These are phyloP conservation scores for Alloascoidea africana DNA, from an alignment of 805 yeast genomes.

Conservation along the genomic window DNA sequence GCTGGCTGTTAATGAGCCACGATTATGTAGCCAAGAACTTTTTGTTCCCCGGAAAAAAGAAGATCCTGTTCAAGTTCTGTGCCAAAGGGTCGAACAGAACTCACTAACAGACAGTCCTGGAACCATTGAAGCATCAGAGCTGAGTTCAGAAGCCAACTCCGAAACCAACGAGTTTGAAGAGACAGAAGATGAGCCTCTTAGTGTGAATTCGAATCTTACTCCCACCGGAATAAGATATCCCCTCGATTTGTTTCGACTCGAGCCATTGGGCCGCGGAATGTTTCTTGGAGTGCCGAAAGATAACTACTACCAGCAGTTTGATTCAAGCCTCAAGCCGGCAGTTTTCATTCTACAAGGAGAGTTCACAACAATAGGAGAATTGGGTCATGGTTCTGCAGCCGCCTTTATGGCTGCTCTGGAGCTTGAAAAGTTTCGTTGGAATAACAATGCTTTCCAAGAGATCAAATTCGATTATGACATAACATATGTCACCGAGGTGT, in stretches of 20 bases:
- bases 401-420: neutral
- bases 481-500: neutral
- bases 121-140: neutral
- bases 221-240: conserved; percentile 1
- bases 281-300: neutral
- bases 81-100: too few species aligned
- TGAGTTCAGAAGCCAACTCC: neutral
- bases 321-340: neutral
- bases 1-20: conserved; percentile 33
- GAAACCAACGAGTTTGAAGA: neutral
- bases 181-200: too few species aligned
- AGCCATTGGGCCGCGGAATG: neutral
- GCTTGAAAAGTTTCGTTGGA: neutral
- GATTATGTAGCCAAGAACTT: conserved; percentile 22
- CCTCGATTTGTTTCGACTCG: neutral
- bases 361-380: neutral
- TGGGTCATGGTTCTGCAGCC: neutral
- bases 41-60: neutral
- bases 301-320: neutral
- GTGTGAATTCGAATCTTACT: neutral
- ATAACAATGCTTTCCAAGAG: neutral
- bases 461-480: neutral
- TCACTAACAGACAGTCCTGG: too few species aligned
- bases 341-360: neutral
- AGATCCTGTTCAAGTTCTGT: neutral